These are phyloP conservation scores for Solanum commersonii DNA, from an alignment of 257 asterid species.

Conservation along the genomic window DNA sequence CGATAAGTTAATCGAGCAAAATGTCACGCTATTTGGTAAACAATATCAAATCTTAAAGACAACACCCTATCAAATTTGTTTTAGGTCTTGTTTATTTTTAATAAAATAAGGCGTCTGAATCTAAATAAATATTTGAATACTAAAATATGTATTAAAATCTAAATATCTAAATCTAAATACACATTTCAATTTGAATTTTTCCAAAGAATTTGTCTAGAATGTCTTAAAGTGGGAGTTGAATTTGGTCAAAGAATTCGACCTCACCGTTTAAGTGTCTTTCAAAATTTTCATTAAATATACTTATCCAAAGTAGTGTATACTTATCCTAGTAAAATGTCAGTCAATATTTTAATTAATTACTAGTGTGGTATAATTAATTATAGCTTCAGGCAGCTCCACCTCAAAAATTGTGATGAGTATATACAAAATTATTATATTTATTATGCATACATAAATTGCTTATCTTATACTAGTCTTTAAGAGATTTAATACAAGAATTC, in stretches of 20 bases:
- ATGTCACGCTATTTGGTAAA: neutral
- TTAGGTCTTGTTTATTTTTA: too few species aligned
- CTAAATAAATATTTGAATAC: too few species aligned
- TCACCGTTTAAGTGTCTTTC: neutral
- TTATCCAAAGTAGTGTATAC: neutral
- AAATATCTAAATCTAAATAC: too few species aligned
- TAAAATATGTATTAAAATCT: too few species aligned
- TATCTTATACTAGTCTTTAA: neutral
- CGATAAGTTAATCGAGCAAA: neutral
- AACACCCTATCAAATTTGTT: neutral
- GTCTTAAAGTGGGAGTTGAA: neutral
- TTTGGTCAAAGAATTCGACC: neutral
- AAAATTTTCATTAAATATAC: neutral
- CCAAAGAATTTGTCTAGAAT: neutral
- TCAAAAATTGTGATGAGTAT: neutral
- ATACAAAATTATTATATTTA: too few species aligned
- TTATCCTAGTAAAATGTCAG: neutral
- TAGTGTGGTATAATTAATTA: neutral
- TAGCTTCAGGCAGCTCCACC: neutral
- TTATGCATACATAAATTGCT: neutral
- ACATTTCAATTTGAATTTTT: too few species aligned
- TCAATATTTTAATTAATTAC: neutral
- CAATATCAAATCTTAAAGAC: neutral
- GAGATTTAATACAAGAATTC: too few species aligned
- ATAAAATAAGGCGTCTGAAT: too few species aligned